phyloP scores from a whole-genome alignment of 2,329 filamentous ascomycete species.

The Penicillium carneum region DNA sequence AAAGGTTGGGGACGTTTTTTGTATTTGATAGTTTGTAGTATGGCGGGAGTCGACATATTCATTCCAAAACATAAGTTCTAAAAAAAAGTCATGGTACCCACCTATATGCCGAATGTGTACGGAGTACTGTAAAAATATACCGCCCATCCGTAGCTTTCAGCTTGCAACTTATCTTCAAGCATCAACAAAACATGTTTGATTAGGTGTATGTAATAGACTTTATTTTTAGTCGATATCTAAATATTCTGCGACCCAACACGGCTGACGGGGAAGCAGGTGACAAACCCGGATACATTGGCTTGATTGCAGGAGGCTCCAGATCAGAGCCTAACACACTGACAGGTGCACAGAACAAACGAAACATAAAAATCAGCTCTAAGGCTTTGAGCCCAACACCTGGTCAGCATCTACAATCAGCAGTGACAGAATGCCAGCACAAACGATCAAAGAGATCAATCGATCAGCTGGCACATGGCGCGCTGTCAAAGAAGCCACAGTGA shows the following conservation, averaged over 20 bases:
- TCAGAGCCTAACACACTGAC: neutral
- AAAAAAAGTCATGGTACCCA: neutral
- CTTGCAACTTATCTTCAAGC: neutral
- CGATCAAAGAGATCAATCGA: neutral
- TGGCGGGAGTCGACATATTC: neutral
- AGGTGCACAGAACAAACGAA: neutral
- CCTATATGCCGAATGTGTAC: no score
- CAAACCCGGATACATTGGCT: constrained; percentile 7
- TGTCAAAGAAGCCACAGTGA: constrained; percentile 1
- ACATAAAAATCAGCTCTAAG: neutral
- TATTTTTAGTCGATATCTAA: neutral
- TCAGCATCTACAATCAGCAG: neutral
- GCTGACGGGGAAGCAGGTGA: constrained; percentile 12
- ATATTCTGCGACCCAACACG: constrained; percentile 2
- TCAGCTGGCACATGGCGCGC: constrained; percentile 2
- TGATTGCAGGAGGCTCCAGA: constrained; percentile 12
- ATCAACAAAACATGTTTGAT: constrained; percentile 3
- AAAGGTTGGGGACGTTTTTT: neutral
- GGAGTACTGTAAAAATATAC: neutral
- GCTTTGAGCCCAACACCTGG: neutral
- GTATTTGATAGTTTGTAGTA: neutral
- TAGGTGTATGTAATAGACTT: neutral
- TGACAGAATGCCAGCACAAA: constrained; percentile 1
- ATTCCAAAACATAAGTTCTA: neutral
- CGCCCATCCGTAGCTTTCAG: neutral